phyloP scores from a whole-genome alignment of 75 land plant species.

The Larix kaempferi region DNA sequence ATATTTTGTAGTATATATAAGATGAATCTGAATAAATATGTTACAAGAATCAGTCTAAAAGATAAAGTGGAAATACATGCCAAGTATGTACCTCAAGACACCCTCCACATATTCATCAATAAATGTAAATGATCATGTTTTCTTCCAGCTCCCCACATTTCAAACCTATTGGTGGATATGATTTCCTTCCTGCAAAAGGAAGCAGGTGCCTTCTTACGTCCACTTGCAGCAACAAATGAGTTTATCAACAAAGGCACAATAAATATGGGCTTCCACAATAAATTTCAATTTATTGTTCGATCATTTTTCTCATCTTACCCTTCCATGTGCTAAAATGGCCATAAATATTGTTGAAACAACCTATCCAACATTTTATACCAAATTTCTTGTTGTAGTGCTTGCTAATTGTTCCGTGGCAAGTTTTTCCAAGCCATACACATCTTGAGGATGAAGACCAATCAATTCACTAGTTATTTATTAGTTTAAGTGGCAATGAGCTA shows the following conservation, averaged over 20 bases:
- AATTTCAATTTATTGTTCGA: background rate
- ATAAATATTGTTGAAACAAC: conserved; percentile 89
- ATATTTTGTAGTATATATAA: background rate
- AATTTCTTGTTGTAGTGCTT: conserved; percentile 93
- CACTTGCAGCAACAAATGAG: conserved; percentile 38
- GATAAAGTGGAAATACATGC: background rate
- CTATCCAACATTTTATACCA: conserved; percentile 83
- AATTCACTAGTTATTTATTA: background rate
- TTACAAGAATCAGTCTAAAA: background rate
- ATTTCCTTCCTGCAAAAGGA: conserved; percentile 91
- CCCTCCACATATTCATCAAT: conserved; percentile 99
- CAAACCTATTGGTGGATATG: conserved; percentile 80
- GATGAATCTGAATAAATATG: background rate
- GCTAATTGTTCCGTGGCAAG: conserved; percentile 78
- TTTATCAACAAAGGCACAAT: background rate
- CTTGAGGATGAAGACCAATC: conserved; percentile 66
- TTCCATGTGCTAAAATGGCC: conserved; percentile 96
- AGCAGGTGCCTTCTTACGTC: conserved; percentile 95
- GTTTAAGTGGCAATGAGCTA: background rate
- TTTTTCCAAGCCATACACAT: conserved; percentile 95
- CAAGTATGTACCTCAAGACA: conserved; percentile 57
- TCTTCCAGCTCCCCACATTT: conserved; percentile 99
- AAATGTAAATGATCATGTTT: conserved; percentile 94
- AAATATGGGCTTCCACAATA: no score
- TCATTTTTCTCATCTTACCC: conserved; percentile 28